Base-by-base conservation (phyloP, 108 stramenopile genomes). In the Pseudonitzschia multiseries region DNA sequence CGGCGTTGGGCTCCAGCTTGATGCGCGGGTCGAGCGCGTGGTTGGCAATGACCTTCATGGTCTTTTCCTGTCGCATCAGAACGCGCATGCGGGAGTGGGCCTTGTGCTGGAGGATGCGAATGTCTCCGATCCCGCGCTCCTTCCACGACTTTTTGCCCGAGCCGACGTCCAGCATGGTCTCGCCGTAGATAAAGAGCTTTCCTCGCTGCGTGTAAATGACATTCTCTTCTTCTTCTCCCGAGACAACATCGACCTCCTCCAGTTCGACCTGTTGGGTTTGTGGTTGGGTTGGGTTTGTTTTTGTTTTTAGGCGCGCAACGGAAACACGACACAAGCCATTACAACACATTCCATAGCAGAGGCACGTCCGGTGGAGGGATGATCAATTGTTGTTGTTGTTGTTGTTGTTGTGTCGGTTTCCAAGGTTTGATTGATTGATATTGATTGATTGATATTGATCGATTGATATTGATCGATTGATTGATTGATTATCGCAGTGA, bases 51-150 rank as follows among this genome's bases (percentile, higher is more conserved):
- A 99, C 89, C 81, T 99, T 99, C 97, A 99, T 97, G 9, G 98
- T 99, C 79, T 99, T 99, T 81, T 99, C 99, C 77, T 99, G 98
- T 50, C 99, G 86, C 99, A 99, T 99, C 50, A 99, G 86, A 22
- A 98, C 72, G 36, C 99, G 92, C 51, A 98, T 81, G 51, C 86
- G 86, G 57, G 87, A 79, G 73, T 89, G 87, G 71, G 96, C 95
- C 74, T 82, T 82, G 87, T 99, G 98, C 81, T 95, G 87, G 69
- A 99, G 90, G 73, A 99, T 91, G 65, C 96, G 94, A 46, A 94
- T 89, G 42, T 98, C 95, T 22, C 99, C 99, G 77, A 98, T 90
- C 36, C 99, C 99, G 57, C 98, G 89, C 79, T 99, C 99, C 48
- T 83, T 84, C 99, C 99, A 99, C 31, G 95, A 74, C 74, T 99